Percentiles rank a stretch among this genome's conserved stretches.
These are phyloP conservation scores for Corylus heterophylla DNA, from an alignment of 306 rosid species.

Conservation along the genomic window DNA sequence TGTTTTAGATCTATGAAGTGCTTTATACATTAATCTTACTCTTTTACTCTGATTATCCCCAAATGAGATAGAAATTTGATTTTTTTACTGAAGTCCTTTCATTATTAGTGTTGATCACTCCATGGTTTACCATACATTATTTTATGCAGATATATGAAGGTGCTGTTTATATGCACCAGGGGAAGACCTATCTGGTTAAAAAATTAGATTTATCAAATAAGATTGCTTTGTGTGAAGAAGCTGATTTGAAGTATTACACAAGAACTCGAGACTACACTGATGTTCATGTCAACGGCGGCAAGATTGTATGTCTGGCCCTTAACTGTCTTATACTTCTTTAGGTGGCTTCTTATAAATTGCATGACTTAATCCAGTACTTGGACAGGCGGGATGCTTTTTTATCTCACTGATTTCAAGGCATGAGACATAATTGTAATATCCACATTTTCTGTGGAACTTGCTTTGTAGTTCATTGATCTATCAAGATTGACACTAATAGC, in stretches of 20 bases:
- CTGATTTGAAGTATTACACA: conserved; percentile 87
- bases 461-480: not conserved
- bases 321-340: conserved; percentile 20
- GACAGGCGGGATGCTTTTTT: not conserved
- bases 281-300: conserved; percentile 76
- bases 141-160: conserved; percentile 84
- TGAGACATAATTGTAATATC: not conserved
- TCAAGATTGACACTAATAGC: not conserved
- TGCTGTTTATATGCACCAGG: conserved; percentile 88
- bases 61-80: not conserved
- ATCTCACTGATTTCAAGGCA: not conserved
- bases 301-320: conserved; percentile 59
- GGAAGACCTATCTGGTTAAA: conserved; percentile 79
- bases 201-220: conserved; percentile 60
- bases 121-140: conserved; percentile 19
- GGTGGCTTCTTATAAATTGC: conserved; percentile 22
- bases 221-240: conserved; percentile 67
- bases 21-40: not conserved
- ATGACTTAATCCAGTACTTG: not conserved
- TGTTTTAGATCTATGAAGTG: conserved; percentile 4
- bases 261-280: conserved; percentile 77
- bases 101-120: not conserved
- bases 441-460: not conserved
- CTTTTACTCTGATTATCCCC: conserved; percentile 1
- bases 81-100: not conserved